A percentile compares a stretch with the other conserved stretches of the same genome.
Evolutionary conservation across 495 filamentous ascomycete species (phyloP).

Genomic region (Penicillium crystallinum): DNA sequence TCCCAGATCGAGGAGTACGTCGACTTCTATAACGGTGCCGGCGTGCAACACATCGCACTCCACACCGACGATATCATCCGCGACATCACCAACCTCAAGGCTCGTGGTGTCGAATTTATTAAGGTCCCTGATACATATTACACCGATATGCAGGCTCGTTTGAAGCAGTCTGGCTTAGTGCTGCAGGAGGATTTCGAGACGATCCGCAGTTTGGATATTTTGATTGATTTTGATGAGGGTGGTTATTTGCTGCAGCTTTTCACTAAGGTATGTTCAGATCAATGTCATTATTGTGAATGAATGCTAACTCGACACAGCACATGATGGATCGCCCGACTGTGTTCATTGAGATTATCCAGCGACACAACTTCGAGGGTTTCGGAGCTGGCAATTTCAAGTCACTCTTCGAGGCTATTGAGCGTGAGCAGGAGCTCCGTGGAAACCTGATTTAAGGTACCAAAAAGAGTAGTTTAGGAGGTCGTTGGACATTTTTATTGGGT

Average conservation of each 20-base stretch:
- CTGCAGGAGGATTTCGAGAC: constrained; percentile 72
- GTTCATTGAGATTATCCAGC: constrained; percentile 90
- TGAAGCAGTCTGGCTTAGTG: constrained; percentile 48
- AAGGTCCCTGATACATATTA: constrained; percentile 78
- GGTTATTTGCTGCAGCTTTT: constrained; percentile 85
- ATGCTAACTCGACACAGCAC: constrained; percentile 47
- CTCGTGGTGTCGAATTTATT: constrained; percentile 85
- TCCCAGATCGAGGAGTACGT: constrained; percentile 93
- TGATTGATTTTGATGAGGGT: constrained; percentile 88
- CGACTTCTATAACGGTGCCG: constrained; percentile 76
- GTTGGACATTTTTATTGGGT: neutral
- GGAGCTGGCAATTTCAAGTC: constrained; percentile 95
- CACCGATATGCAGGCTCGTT: constrained; percentile 61
- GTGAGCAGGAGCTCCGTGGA: constrained; percentile 77
- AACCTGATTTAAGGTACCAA: constrained; percentile 54
- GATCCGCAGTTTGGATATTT: constrained; percentile 66
- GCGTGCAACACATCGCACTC: constrained; percentile 89
- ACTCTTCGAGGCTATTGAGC: constrained; percentile 86
- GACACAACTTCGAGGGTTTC: constrained; percentile 81
- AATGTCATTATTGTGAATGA: neutral
- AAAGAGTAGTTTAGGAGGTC: neutral
- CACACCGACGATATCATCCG: constrained; percentile 72
- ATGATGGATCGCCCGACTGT: constrained; percentile 90
- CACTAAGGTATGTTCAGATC: constrained; percentile 54
- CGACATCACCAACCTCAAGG: constrained; percentile 66